Evolutionary conservation across 2,329 filamentous ascomycete genomes (phyloP), one percentile per base, ranked within the genome.

Genomic region (Amauroascus verrucosus): DNA sequence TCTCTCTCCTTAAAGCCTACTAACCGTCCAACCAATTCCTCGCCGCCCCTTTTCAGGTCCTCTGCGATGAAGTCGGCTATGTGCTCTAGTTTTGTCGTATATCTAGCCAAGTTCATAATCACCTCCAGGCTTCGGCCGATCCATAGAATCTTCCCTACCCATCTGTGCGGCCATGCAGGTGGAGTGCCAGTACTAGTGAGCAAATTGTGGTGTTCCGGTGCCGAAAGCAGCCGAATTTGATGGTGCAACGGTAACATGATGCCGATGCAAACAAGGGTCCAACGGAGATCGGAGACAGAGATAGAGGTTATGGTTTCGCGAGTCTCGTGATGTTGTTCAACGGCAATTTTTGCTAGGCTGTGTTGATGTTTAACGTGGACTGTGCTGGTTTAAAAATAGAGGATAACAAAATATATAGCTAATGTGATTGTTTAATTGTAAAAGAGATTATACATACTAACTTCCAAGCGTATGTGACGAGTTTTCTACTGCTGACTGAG

Each of bases 61-160:
- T 58, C 62, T 11, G 70, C 69, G 41, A 74, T 64, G 45, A 73
- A 70, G n/a, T 72, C 71, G 1, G 70, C 71, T 54, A 68, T 67
- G 53, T 69, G 65, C 56, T 73, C 71, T 8, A 72, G 64, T 11
- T 65, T 69, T 2, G 67, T 71, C 14, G 55, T 48, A 60, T 72
- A 71, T 14, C 65, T 61, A 30, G 53, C 30, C 7, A 58, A 57
- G 54, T 70, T 64, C 53, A 65, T 64, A 1, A 55, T 57, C 6
- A 59, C 52, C n/a, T 63, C 52, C 26, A 71, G 7, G 32, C 60
- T 51, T 49, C 55, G 62, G 11, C 68, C 70, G 41, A 73, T 61
- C 48, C 62, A 62, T 18, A 63, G 66, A 13, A 65, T 65, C 22
- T 58, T 61, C 55, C 50, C 63, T 26, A 64, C 60, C 63, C 61